Conservation (phyloP, 306 rosid species). For the Sophora flavescens region DNA sequence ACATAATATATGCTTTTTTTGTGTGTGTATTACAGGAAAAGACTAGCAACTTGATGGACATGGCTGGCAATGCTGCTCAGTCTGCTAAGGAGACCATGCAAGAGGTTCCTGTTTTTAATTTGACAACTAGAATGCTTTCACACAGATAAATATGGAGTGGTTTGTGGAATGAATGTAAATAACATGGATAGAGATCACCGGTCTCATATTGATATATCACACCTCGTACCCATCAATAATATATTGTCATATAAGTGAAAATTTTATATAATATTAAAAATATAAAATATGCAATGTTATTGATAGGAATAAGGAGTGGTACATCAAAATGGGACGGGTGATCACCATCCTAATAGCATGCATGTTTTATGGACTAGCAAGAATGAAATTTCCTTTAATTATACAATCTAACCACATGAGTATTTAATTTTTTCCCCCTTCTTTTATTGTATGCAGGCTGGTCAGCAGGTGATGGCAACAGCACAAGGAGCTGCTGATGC, state of each 20-base stretch:
- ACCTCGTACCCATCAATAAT: too few relatives aligned
- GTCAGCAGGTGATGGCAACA: slow-evolving; percentile 57
- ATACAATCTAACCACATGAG: not conserved
- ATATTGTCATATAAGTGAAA: too few relatives aligned
- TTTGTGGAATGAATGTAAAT: slow-evolving; percentile 1
- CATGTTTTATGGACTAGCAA: not conserved
- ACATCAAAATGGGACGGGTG: too few relatives aligned
- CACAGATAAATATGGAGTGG: not conserved
- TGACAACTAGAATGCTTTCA: not conserved
- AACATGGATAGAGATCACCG: too few relatives aligned
- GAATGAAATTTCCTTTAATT: not conserved
- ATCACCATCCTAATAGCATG: not conserved
- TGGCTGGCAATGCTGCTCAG: slow-evolving; percentile 63
- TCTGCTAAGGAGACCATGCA: slow-evolving; percentile 62
- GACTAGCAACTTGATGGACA: slow-evolving; percentile 56
- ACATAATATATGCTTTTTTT: not conserved
- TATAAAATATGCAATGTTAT: too few relatives aligned
- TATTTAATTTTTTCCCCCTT: not conserved
- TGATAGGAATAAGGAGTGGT: too few relatives aligned
- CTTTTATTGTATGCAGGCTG: slow-evolving; percentile 50
- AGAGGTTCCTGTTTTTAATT: slow-evolving; percentile 44
- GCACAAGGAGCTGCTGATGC: slow-evolving; percentile 74
- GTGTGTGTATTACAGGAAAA: slow-evolving; percentile 58
- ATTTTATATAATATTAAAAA: too few relatives aligned
- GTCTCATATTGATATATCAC: too few relatives aligned